Conservation (phyloP, 2,329 filamentous ascomycete genomes). For the Exophiala calicioides region DNA sequence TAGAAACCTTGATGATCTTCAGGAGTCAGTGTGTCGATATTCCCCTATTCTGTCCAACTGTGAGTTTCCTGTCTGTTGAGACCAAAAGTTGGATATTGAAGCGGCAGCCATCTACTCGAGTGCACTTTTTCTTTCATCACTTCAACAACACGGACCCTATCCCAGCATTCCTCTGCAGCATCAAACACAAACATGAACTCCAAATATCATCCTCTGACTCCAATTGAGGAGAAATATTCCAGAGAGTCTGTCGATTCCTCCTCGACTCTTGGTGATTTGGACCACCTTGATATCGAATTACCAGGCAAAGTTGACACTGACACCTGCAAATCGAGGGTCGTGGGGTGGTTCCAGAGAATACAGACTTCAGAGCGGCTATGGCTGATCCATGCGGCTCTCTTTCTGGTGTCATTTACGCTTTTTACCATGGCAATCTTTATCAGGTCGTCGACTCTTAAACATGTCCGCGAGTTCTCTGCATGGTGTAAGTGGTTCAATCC, state of each 20-base stretch:
- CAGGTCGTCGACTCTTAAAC: slow-evolving; percentile 31
- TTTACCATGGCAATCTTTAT: slow-evolving; percentile 13
- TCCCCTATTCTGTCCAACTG: too few species aligned
- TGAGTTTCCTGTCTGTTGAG: too few species aligned
- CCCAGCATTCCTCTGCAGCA: too few species aligned
- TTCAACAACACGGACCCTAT: too few species aligned
- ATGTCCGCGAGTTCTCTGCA: slow-evolving; percentile 46
- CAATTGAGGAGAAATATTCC: neutral
- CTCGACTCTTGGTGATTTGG: slow-evolving; percentile 6
- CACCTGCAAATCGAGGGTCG: neutral
- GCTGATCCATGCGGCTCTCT: slow-evolving; percentile 17
- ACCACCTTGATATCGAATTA: slow-evolving; percentile 3
- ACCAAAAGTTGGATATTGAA: too few species aligned
- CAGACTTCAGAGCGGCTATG: slow-evolving; percentile 20
- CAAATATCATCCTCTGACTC: slow-evolving; percentile 8
- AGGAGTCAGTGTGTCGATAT: too few species aligned
- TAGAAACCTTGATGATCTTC: too few species aligned
- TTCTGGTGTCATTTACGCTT: slow-evolving; percentile 10
- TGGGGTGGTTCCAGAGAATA: neutral
- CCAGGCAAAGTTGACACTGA: too few species aligned
- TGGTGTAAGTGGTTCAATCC: slow-evolving; percentile 43
- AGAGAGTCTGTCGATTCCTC: slow-evolving; percentile 5
- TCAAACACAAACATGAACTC: slow-evolving; percentile 3
- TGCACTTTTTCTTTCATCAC: too few species aligned
- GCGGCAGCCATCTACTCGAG: too few species aligned